These are phyloP conservation scores for Chlorencoelia australis DNA, from an alignment of 2,329 filamentous ascomycete genomes.

Conservation along the genomic window DNA sequence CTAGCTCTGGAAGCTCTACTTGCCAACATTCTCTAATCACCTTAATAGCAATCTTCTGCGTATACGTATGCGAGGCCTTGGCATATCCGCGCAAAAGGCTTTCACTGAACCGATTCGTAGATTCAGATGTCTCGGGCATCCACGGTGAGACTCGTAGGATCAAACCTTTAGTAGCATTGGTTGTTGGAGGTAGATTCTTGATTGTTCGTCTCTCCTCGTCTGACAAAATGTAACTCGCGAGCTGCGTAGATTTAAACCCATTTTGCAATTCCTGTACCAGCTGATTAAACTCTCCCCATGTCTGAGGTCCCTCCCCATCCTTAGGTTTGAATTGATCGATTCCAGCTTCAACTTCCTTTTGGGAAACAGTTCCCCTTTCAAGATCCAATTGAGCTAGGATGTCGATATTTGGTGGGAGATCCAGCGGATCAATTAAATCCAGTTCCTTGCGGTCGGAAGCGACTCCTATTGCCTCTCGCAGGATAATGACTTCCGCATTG, in stretches of 20 bases:
- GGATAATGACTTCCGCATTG: slow-evolving; percentile 22
- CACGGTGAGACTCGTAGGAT: slow-evolving; percentile 20
- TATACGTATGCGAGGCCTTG: slow-evolving; percentile 20
- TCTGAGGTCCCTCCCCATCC: slow-evolving; percentile 8
- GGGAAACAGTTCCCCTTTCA: slow-evolving; percentile 21
- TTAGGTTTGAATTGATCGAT: slow-evolving; percentile 23
- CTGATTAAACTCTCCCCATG: slow-evolving; percentile 20
- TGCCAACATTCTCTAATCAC: slow-evolving; percentile 25
- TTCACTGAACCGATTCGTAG: slow-evolving; percentile 16
- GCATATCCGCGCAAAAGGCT: slow-evolving; percentile 20
- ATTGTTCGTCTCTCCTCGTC: not conserved
- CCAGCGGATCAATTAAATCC: not conserved
- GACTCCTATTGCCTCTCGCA: slow-evolving; percentile 21
- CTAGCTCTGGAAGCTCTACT: slow-evolving; percentile 22
- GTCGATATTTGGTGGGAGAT: slow-evolving; percentile 19
- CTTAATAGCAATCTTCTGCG: slow-evolving; percentile 19
- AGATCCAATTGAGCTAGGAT: slow-evolving; percentile 21
- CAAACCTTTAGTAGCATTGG: not conserved
- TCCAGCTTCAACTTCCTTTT: slow-evolving; percentile 22
- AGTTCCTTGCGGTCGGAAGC: slow-evolving; percentile 6
- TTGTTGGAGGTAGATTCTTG: not conserved
- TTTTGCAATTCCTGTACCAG: slow-evolving; percentile 20
- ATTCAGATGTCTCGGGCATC: slow-evolving; percentile 20
- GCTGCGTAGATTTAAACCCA: slow-evolving; percentile 23
- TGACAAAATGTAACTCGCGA: slow-evolving; percentile 21